Conservation (phyloP, 1,139 yeast genomes). For the Debaryomyces sp. region DNA sequence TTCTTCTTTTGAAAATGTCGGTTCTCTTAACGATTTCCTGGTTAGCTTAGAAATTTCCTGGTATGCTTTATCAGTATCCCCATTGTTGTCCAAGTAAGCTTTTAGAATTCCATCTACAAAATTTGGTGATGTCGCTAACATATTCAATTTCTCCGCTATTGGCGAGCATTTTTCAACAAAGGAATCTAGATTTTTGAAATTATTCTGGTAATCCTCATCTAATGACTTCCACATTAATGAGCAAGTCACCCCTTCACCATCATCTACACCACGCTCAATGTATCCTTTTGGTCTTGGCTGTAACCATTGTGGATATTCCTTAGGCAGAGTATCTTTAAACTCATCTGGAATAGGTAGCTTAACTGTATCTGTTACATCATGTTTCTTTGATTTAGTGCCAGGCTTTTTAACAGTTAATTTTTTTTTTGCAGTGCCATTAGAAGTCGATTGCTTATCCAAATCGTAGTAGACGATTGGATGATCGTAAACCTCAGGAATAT, state of each 20-base stretch:
- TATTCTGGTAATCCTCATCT: slow-evolving; percentile 32
- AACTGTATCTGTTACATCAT: slow-evolving; percentile 22
- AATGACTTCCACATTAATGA: slow-evolving; percentile 68
- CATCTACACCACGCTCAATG: slow-evolving; percentile 83
- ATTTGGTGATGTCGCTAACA: slow-evolving; percentile 65
- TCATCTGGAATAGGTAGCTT: slow-evolving; percentile 52
- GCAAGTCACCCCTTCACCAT: slow-evolving; percentile 54
- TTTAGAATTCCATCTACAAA: slow-evolving; percentile 74
- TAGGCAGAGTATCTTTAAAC: slow-evolving; percentile 39
- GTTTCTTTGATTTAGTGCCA: slow-evolving; percentile 15
- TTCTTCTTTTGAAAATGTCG: slow-evolving; percentile 69
- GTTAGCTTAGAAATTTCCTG: slow-evolving; percentile 45
- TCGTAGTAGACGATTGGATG: slow-evolving; percentile 75
- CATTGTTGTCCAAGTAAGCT: slow-evolving; percentile 53
- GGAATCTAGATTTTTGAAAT: slow-evolving; percentile 45
- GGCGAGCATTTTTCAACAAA: slow-evolving; percentile 60
- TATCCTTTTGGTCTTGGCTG: slow-evolving; percentile 81
- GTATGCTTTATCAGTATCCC: slow-evolving; percentile 52
- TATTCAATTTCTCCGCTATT: slow-evolving; percentile 53
- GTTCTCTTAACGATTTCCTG: slow-evolving; percentile 67
- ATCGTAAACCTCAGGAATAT: slow-evolving; percentile 67
- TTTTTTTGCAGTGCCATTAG: slow-evolving; percentile 19
- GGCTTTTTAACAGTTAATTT: slow-evolving; percentile 18
- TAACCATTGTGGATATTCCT: slow-evolving; percentile 71
- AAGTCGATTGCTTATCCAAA: slow-evolving; percentile 22